A percentile compares a stretch with the other conserved stretches of the same genome.
These are phyloP conservation scores for Mycena pura DNA, from an alignment of 768 basidiomycete species.

Conservation along the genomic window DNA sequence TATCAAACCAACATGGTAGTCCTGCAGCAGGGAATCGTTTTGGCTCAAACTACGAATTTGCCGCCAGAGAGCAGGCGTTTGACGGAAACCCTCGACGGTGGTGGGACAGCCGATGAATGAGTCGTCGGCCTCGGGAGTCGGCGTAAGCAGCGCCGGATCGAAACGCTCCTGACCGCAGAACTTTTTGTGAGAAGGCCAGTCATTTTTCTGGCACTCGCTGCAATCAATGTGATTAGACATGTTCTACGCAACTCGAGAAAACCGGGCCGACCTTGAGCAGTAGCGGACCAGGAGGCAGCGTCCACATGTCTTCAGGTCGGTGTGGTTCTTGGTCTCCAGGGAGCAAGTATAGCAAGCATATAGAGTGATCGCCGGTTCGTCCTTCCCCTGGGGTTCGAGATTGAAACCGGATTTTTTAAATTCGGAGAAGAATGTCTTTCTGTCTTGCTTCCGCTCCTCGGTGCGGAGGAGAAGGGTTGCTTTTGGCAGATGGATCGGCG, in stretches of 20 bases:
- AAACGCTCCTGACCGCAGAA: background rate
- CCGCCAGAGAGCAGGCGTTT: background rate
- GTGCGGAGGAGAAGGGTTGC: background rate
- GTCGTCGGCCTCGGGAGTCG: background rate
- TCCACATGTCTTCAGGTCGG: background rate
- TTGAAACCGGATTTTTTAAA: background rate
- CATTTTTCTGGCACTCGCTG: conserved; percentile 16
- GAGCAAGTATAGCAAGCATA: conserved; percentile 1
- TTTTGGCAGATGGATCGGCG: background rate
- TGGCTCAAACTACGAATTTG: conserved; percentile 1
- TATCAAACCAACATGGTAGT: background rate
- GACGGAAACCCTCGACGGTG: background rate
- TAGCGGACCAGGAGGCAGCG: background rate
- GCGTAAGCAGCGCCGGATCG: background rate
- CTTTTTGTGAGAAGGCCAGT: conserved; percentile 14
- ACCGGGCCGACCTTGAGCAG: conserved; percentile 1
- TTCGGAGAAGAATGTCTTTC: too few relatives aligned
- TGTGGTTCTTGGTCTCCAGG: background rate
- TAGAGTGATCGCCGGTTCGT: background rate
- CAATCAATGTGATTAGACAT: background rate
- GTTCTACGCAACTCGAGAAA: background rate
- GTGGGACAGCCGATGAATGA: conserved; percentile 14
- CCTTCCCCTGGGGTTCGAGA: background rate
- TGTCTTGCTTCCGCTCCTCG: background rate
- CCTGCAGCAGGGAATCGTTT: background rate